These are phyloP conservation scores for Aspergillus hiratsukae DNA, from an alignment of 2,329 filamentous ascomycete genomes.

Conservation along the genomic window DNA sequence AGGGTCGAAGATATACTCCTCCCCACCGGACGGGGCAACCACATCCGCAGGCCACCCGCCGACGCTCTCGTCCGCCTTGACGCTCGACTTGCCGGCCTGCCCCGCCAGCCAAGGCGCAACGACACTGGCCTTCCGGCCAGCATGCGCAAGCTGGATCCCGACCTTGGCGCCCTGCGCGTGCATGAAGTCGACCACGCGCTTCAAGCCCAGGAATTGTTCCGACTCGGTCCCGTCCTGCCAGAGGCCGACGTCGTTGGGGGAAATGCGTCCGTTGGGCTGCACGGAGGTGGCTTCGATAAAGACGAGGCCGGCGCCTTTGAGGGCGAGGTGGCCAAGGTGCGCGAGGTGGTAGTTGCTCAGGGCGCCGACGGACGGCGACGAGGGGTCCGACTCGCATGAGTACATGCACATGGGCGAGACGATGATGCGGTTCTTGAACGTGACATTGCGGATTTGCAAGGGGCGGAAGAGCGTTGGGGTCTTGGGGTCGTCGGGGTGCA, in stretches of 20 bases:
- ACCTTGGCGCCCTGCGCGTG: conserved; percentile 73
- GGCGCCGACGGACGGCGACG: conserved; percentile 50
- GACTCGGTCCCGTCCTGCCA: conserved; percentile 63
- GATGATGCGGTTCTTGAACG: conserved; percentile 62
- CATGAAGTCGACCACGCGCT: conserved; percentile 66
- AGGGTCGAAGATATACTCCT: conserved; percentile 54
- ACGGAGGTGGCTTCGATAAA: conserved; percentile 77
- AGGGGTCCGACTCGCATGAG: conserved; percentile 49
- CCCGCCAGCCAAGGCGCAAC: conserved; percentile 46
- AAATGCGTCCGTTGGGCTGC: conserved; percentile 71
- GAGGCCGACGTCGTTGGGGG: conserved; percentile 57
- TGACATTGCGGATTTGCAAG: conserved; percentile 51
- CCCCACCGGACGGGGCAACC: conserved; percentile 28
- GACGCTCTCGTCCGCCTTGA: conserved; percentile 45
- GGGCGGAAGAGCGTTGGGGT: conserved; percentile 55
- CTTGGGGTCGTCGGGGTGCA: conserved; percentile 29
- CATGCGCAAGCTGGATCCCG: conserved; percentile 76
- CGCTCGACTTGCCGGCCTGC: conserved; percentile 12
- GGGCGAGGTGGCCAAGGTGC: conserved; percentile 72
- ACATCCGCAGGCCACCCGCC: conserved; percentile 54
- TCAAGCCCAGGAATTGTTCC: conserved; percentile 65
- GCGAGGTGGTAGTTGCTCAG: conserved; percentile 75
- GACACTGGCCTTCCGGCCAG: conserved; percentile 60
- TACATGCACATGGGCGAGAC: conserved; percentile 63
- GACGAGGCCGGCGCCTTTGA: conserved; percentile 67